phyloP scores from a whole-genome alignment of 306 rosid species.

The Trichosanthes cucumerina region DNA sequence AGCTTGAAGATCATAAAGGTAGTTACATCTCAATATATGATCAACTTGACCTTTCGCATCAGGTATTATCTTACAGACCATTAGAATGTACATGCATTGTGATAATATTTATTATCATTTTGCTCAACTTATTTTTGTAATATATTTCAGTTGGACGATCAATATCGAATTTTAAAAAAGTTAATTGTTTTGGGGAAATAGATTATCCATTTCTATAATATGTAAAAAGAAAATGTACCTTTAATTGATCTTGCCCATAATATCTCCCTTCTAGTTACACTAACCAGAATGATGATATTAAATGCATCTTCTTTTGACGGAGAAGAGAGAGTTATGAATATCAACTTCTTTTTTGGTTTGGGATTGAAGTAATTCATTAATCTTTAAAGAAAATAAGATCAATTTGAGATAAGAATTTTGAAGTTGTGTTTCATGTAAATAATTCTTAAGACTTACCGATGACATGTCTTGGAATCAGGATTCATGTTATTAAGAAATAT shows the following conservation, averaged over 20 bases:
- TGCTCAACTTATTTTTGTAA: not conserved
- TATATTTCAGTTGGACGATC: not conserved
- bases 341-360: not conserved
- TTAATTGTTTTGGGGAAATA: not conserved
- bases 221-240: no score
- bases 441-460: no score
- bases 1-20: constrained; percentile 64
- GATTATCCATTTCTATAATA: not conserved
- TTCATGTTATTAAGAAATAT: no score
- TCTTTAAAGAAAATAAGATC: not conserved
- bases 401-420: no score
- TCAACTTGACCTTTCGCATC: constrained; percentile 68
- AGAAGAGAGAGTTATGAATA: not conserved
- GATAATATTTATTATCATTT: not conserved
- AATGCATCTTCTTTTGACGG: no score
- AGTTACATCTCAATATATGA: constrained; percentile 84
- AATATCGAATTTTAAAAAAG: not conserved
- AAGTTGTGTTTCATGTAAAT: no score
- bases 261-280: no score
- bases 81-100: not conserved
- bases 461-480: no score
- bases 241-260: no score
- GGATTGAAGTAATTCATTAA: no score
- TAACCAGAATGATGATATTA: no score
- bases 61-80: constrained; percentile 38